These are phyloP conservation scores for Pythium utonaiense DNA, from an alignment of 352 stramenopile species.

Conservation along the genomic window DNA sequence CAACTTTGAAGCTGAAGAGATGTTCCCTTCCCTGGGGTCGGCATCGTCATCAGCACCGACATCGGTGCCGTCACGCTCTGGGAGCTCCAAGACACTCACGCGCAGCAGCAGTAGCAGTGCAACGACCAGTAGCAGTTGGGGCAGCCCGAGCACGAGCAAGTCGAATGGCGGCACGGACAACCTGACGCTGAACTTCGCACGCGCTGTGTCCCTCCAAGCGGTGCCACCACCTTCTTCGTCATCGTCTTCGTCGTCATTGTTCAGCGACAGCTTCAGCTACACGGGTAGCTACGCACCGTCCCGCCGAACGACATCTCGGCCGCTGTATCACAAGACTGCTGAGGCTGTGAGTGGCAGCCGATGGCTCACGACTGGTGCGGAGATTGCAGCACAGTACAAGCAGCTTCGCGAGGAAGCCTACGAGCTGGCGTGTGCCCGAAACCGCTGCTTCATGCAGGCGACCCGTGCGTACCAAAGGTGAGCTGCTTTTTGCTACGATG, in stretches of 20 bases:
- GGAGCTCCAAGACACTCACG: slow-evolving; percentile 1
- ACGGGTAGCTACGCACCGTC: slow-evolving; percentile 1
- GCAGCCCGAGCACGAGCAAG: slow-evolving; percentile 14
- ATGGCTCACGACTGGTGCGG: slow-evolving; percentile 64
- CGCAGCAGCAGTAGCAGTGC: slow-evolving; percentile 7
- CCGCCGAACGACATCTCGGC: slow-evolving; percentile 23
- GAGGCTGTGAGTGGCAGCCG: slow-evolving; percentile 35
- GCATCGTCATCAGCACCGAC: not conserved
- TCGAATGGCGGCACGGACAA: slow-evolving; percentile 24
- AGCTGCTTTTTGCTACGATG: not conserved
- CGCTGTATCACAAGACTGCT: slow-evolving; percentile 58
- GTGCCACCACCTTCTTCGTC: not conserved
- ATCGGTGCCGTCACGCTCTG: not conserved
- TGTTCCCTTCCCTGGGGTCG: slow-evolving; percentile 64
- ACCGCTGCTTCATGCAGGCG: slow-evolving; percentile 85
- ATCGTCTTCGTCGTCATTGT: slow-evolving; percentile 9
- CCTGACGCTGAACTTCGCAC: slow-evolving; percentile 76
- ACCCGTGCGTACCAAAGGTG: slow-evolving; percentile 83
- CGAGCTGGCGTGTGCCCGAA: slow-evolving; percentile 72
- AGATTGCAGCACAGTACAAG: slow-evolving; percentile 67
- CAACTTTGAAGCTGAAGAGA: slow-evolving; percentile 70
- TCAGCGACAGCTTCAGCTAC: slow-evolving; percentile 1
- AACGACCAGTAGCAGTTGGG: slow-evolving; percentile 8
- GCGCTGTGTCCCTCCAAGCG: slow-evolving; percentile 63
- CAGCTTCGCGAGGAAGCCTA: slow-evolving; percentile 75